Base-by-base conservation (phyloP, 768 basidiomycete species). In the Xerocomus spinulosus region DNA sequence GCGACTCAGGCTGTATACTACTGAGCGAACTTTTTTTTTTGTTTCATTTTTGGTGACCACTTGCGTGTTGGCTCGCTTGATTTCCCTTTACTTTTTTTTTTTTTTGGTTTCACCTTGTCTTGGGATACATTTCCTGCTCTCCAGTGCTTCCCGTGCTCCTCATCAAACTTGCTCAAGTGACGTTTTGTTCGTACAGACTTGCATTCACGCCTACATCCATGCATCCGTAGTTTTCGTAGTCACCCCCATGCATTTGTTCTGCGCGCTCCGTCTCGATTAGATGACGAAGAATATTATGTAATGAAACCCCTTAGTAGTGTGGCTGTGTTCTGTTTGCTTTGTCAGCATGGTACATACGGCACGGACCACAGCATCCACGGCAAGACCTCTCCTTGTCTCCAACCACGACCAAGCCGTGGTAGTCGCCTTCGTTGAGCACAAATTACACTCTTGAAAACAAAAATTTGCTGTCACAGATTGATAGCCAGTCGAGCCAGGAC, bases 1-100 rank as follows among this genome's bases (percentile, higher is more conserved):
- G 53, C 70, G 40, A 72, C 78, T 63, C 74, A 75, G 53, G 69
- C 75, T 54, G 76, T 76, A 56, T 85, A 85, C 68, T 86, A 85
- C 68, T 83, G 74, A 74, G 37, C 5, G 47, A 25, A 56, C 54
- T 14, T 36, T 47, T 42, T 48, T 21, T 38, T 33, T 18, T 37
- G n/a, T n/a, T n/a, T n/a, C n/a, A n/a, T n/a, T 36, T 32, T 42
- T 40, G 34, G 33, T 47, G 35, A 39, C 49, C 41, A 32, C 5
- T 47, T 48, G 47, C 18, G 47, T 32, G n/a, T 39, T 35, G 48
- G 50, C 59, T 53, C 51, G 54, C 40, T 53, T 44, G 38, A 38
- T 51, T 46, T 40, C 24, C 20, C 33, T 30, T 34, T n/a, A n/a
- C 25, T 17, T 37, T 12, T 36, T 7, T 21, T n/a, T 15, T 28